Base-by-base conservation (phyloP, 495 filamentous ascomycete species). In the Penicillium salamii region DNA sequence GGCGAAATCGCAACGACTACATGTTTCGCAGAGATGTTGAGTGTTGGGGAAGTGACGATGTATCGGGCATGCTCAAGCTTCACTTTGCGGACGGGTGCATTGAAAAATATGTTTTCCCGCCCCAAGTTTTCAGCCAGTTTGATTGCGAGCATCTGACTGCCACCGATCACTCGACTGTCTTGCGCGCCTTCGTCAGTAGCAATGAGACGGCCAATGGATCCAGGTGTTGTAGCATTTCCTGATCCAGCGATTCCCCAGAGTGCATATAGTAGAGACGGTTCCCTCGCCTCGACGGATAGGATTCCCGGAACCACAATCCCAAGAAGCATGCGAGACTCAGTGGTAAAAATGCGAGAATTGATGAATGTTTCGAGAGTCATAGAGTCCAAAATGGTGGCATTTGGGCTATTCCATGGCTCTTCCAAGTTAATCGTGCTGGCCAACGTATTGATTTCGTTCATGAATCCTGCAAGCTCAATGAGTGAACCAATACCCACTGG, bases 1-100 rank as follows among this genome's bases (percentile, higher is more conserved):
- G 55, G 55, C 3, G 58, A 52, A 34, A 62, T 49, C 13, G 58
- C 55, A 12, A 59, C 28, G 15, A 62, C 40, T 7, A 62, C 49
- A 41, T 52, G 39, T 23, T 46, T 38, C 3, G 55, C 55, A 4
- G 17, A 20, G 14, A 59, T 21, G 5, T 14, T 18, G 2, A 39
- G 11, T 5, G 19, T 14, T 11, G 41, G 36, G 6, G 58, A 41
- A 0, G 13, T 32, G 23, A 59, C 45, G 6, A 18, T 29, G 17
- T 52, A 59, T 11, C 5, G 7, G 3, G 14, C 29, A 2, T 57
- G 23, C 13, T 33, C 31, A 26, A 36, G 35, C 11, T 50, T 20
- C 5, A 62, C 51, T 9, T 20, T 31, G 20, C 39, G 21, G 5
- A 59, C 55, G 3, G 55, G 35, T 0, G 43, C 34, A 5, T 44